Evolutionary conservation across 177 flowering plant species (phyloP).

Genomic region (Tripterygium wilfordii): DNA sequence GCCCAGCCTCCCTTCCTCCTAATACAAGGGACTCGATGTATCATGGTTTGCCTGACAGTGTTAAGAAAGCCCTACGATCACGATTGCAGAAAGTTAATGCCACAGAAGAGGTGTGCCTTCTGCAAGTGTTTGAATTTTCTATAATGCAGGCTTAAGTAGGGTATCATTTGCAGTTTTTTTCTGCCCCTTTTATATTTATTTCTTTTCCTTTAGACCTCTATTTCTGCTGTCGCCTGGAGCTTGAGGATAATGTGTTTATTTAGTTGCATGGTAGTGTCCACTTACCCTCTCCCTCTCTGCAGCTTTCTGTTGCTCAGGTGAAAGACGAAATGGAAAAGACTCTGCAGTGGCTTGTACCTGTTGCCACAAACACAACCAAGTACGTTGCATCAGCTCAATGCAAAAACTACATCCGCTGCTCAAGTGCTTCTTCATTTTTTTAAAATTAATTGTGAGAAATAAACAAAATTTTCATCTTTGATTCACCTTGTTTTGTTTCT

Average conservation of each 20-base stretch:
- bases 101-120: conserved; percentile 53
- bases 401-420: too few relatives aligned
- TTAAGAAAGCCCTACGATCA: conserved; percentile 63
- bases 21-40: conserved; percentile 72
- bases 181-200: too few relatives aligned
- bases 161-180: too few relatives aligned
- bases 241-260: neutral
- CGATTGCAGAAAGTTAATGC: conserved; percentile 33
- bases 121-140: too few relatives aligned
- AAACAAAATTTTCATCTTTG: neutral
- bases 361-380: conserved; percentile 85
- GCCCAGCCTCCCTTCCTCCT: conserved; percentile 69
- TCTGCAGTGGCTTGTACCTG: conserved; percentile 80
- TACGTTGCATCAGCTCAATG: conserved; percentile 24
- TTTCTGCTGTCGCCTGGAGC: neutral
- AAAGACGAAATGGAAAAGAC: conserved; percentile 91
- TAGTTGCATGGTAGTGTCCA: neutral
- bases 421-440: neutral
- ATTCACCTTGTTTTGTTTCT: neutral
- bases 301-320: conserved; percentile 59
- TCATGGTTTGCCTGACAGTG: conserved; percentile 55
- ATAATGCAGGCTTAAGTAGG: too few relatives aligned
- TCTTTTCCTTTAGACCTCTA: neutral
- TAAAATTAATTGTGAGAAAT: neutral
- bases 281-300: conserved; percentile 14